Conservation (phyloP, 1,139 yeast genomes). For the Meyerozyma smithsonii region DNA sequence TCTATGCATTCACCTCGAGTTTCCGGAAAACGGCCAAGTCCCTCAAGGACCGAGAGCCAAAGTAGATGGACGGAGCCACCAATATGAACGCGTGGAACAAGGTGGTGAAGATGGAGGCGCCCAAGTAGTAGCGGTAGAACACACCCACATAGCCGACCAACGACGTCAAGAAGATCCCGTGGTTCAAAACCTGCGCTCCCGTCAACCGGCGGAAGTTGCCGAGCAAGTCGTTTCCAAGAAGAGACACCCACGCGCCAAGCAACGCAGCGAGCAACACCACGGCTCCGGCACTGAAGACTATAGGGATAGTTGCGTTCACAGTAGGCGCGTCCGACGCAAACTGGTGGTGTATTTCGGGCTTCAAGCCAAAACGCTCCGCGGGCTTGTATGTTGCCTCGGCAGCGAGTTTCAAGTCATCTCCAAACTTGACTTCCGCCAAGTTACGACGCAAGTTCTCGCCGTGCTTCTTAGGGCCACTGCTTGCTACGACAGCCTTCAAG, state of each 20-base stretch:
- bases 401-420: slow-evolving; percentile 22
- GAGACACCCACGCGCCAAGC: slow-evolving; percentile 43
- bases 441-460: slow-evolving; percentile 21
- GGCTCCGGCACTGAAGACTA: slow-evolving; percentile 45
- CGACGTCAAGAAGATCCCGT: slow-evolving; percentile 47
- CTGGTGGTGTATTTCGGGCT: slow-evolving; percentile 67
- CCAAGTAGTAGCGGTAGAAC: slow-evolving; percentile 65
- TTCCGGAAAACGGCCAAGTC: slow-evolving; percentile 31
- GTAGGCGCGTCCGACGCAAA: slow-evolving; percentile 57
- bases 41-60: slow-evolving; percentile 64
- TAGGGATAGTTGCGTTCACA: slow-evolving; percentile 52
- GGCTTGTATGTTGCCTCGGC: slow-evolving; percentile 23
- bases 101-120: slow-evolving; percentile 68
- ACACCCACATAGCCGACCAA: slow-evolving; percentile 57
- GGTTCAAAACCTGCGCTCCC: slow-evolving; percentile 24
- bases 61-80: slow-evolving; percentile 52
- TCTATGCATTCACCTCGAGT: slow-evolving; percentile 2
- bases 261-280: slow-evolving; percentile 39
- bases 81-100: slow-evolving; percentile 48
- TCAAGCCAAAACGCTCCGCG: slow-evolving; percentile 38
- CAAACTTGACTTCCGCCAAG: slow-evolving; percentile 33
- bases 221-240: slow-evolving; percentile 44
- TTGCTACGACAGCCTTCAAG: slow-evolving; percentile 26
- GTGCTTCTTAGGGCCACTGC: slow-evolving; percentile 8
- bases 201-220: slow-evolving; percentile 25